phyloP scores from a whole-genome alignment of 2,329 filamentous ascomycete genomes.

The Penicillium sp. region DNA sequence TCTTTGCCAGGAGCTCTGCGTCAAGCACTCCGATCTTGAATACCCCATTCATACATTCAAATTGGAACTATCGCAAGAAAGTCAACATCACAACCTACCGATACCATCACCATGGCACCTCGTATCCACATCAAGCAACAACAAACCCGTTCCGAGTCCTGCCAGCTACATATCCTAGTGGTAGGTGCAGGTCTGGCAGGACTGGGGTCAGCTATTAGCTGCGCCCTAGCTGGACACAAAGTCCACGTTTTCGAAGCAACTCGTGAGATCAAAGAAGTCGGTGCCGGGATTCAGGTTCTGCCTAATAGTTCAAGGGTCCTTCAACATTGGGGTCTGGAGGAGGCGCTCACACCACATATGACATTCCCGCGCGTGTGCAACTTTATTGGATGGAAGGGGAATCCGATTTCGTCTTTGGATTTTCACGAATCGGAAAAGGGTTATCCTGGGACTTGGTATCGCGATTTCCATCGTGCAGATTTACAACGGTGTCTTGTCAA shows the following conservation, averaged over 20 bases:
- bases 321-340: slow-evolving; percentile 44
- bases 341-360: slow-evolving; percentile 39
- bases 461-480: slow-evolving; percentile 58
- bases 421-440: slow-evolving; percentile 44
- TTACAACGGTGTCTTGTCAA: slow-evolving; percentile 51
- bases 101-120: slow-evolving; percentile 31
- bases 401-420: slow-evolving; percentile 50
- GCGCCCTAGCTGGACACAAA: slow-evolving; percentile 25
- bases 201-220: slow-evolving; percentile 27
- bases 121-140: slow-evolving; percentile 50
- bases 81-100: neutral
- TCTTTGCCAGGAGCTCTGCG: slow-evolving; percentile 12
- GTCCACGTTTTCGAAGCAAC: slow-evolving; percentile 28
- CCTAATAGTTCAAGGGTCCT: slow-evolving; percentile 42
- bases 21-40: slow-evolving; percentile 7
- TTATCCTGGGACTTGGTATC: slow-evolving; percentile 46
- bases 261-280: slow-evolving; percentile 28
- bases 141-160: slow-evolving; percentile 44
- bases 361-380: slow-evolving; percentile 48
- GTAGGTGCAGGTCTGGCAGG: slow-evolving; percentile 31
- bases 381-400: slow-evolving; percentile 56
- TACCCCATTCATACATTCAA: neutral
- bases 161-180: slow-evolving; percentile 45
- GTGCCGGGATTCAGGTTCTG: slow-evolving; percentile 30
- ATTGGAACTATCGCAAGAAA: neutral